phyloP scores from a whole-genome alignment of 148 eudicot species.

The Mesembryanthemum crystallinum region DNA sequence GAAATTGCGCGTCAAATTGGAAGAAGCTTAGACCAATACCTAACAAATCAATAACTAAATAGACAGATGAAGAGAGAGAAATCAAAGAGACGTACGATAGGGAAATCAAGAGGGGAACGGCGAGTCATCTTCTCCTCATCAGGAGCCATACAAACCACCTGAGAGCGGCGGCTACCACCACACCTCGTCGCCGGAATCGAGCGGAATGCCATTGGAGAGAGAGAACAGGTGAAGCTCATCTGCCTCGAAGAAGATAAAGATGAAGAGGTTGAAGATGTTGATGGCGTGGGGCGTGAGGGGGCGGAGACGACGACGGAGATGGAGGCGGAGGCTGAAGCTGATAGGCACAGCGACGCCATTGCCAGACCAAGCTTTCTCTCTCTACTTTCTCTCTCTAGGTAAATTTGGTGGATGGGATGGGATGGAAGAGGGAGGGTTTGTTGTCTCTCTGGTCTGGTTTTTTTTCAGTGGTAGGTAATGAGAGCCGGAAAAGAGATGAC shows the following conservation, averaged over 20 bases:
- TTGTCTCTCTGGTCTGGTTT: neutral
- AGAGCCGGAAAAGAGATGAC: constrained; percentile 24
- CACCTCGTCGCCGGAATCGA: constrained; percentile 8
- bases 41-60: neutral
- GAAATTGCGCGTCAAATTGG: neutral
- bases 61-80: neutral
- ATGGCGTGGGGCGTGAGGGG: constrained; percentile 5
- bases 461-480: constrained; percentile 16
- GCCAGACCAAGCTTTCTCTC: constrained; percentile 1
- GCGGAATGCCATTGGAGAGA: constrained; percentile 6
- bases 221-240: constrained; percentile 10
- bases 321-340: constrained; percentile 23
- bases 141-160: constrained; percentile 74
- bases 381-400: neutral
- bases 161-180: constrained; percentile 20
- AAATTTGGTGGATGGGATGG: neutral
- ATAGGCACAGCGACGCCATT: constrained; percentile 41
- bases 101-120: constrained; percentile 91
- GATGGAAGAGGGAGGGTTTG: neutral
- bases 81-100: constrained; percentile 47
- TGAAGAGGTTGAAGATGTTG: constrained; percentile 10
- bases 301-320: neutral
- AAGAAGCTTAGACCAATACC: neutral
- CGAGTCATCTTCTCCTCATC: constrained; percentile 84
- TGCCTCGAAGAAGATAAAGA: neutral